Evolutionary conservation across 2,329 filamentous ascomycete species (phyloP), one percentile per base, ranked within the genome.

Genomic region (Alternaria gansuensis): DNA sequence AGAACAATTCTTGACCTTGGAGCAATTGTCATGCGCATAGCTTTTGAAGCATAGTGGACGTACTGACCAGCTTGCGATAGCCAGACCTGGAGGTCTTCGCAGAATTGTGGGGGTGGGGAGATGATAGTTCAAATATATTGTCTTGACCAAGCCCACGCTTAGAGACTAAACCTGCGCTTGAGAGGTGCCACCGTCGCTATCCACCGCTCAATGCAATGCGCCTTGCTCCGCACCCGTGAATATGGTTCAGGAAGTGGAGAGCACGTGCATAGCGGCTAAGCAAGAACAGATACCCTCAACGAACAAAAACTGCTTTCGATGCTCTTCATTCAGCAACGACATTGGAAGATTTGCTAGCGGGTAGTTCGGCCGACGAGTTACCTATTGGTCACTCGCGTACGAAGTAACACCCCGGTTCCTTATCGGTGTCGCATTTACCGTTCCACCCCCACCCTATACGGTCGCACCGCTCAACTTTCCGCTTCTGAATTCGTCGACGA

Each of bases 401-500:
- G 33, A 36, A 50, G 37, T 50, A 44, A 36, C 14, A 28, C n/a
- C 28, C 11, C 37, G 31, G 34, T 37, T 28, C 31, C 24, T 37
- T 54, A 44, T 48, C 51, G 21, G 53, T 29, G 17, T 28, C 17
- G 33, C 23, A 24, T 58, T 51, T 51, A 66, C 9, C 65, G 9
- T 23, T 63, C 64, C 2, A 57, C 72, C n/a, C 17, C 75, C 75
- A 9, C 73, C 76, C 50, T 77, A 72, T 13, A 79, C 64, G 13
- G 51, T 67, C 7, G 71, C 76, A 3, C 77, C 77, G 11, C 44
- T 29, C 39, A 79, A 61, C 34, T 68, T 69, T 17, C 77, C 76
- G 36, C 66, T 70, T 52, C 71, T 71, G 45, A 77, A 79, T 58
- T 78, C 76, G 46, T 72, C 71, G 13, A 75, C 75, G 63, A 79